These are phyloP conservation scores for Cornus controversa DNA, from an alignment of 148 eudicot species.

Conservation along the genomic window DNA sequence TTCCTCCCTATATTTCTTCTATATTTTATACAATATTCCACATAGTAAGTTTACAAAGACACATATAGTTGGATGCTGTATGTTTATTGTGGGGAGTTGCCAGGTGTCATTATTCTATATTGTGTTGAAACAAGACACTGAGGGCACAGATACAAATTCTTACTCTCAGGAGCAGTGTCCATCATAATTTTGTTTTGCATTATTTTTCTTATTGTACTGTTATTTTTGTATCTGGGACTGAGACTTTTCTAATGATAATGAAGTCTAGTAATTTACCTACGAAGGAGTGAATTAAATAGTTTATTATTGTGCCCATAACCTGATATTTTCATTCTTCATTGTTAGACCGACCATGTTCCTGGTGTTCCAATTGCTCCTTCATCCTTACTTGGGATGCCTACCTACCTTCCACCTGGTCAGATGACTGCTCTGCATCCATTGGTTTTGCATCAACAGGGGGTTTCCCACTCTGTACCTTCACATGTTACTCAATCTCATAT, in stretches of 20 bases:
- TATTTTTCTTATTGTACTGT: background rate
- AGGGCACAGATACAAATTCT: background rate
- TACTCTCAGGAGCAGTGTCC: background rate
- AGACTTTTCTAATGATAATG: background rate
- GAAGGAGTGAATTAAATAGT: background rate
- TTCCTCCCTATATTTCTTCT: background rate
- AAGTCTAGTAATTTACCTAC: background rate
- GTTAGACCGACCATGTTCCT: constrained; percentile 59
- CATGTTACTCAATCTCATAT: constrained; percentile 63
- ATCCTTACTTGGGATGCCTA: constrained; percentile 72
- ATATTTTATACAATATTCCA: background rate
- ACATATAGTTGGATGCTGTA: background rate
- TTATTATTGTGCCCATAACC: constrained; percentile 1
- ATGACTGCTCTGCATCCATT: constrained; percentile 77
- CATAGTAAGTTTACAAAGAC: background rate
- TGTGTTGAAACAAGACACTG: background rate
- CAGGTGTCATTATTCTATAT: too few relatives aligned
- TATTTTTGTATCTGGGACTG: background rate
- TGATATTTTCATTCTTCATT: background rate
- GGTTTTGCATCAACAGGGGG: constrained; percentile 78
- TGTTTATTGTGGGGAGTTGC: background rate
- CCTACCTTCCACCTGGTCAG: constrained; percentile 72
- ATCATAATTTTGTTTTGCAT: background rate
- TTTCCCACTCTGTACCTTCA: constrained; percentile 55
- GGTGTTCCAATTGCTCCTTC: constrained; percentile 60